Percentiles rank a stretch among this genome's conserved stretches.
Evolutionary conservation across 305 asterid genomes (phyloP).

Genomic region (Fraxinus sp.): DNA sequence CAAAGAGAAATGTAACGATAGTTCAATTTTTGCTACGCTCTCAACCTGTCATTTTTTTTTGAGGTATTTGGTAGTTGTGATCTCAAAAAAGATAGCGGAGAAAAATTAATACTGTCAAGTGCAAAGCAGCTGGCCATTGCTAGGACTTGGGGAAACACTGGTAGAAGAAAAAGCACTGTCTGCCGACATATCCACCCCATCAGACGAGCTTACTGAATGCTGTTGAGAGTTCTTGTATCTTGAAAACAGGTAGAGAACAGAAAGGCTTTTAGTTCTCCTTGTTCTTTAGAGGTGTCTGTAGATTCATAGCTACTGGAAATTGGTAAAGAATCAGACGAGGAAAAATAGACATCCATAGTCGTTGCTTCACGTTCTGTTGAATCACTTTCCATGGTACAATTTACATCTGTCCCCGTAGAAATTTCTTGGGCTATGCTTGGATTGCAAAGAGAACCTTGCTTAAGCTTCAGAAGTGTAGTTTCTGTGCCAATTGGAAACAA

Average conservation of each 20-base stretch:
- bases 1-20: background rate
- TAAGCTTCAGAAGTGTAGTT: constrained; percentile 69
- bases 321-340: constrained; percentile 30
- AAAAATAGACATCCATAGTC: constrained; percentile 29
- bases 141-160: background rate
- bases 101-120: background rate
- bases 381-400: constrained; percentile 31
- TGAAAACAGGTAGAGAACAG: constrained; percentile 59
- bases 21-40: background rate
- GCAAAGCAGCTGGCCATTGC: background rate
- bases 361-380: constrained; percentile 24
- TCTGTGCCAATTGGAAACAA: constrained; percentile 37
- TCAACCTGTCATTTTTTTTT: too few relatives aligned
- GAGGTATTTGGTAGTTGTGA: too few relatives aligned
- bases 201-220: constrained; percentile 4
- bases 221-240: constrained; percentile 42
- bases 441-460: constrained; percentile 58
- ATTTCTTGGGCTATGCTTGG: constrained; percentile 34
- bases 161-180: background rate
- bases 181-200: background rate
- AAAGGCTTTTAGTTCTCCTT: constrained; percentile 32
- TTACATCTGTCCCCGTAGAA: constrained; percentile 18
- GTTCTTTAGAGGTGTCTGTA: constrained; percentile 22
- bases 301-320: constrained; percentile 31
- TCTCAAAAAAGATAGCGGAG: too few relatives aligned